Evolutionary conservation across 2,329 filamentous ascomycete species (phyloP).

Genomic region (Claviceps lovelessii): DNA sequence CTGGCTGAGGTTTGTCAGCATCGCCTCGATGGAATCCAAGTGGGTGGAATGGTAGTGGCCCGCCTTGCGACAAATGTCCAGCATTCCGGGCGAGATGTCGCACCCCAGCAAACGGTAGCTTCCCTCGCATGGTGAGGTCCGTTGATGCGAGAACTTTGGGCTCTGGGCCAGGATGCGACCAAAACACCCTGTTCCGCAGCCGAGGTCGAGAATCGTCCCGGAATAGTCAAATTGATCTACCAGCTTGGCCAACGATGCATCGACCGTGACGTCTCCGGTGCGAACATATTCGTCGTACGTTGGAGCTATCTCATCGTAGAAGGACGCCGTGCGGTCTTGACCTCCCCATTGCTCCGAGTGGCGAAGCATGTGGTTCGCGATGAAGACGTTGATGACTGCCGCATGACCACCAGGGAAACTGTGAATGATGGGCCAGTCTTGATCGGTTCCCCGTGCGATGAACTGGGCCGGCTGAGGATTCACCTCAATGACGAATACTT

Average conservation of each 20-base stretch:
- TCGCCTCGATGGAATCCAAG: not conserved
- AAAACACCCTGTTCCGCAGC: not conserved
- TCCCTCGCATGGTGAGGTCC: not conserved
- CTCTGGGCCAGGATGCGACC: not conserved
- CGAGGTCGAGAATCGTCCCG: not conserved
- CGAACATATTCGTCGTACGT: not conserved
- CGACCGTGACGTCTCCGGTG: not conserved
- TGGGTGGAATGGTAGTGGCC: not conserved
- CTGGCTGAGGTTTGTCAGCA: not conserved
- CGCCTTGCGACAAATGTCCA: not conserved
- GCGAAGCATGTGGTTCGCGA: not conserved
- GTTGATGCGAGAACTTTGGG: not conserved
- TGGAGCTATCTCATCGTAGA: not conserved
- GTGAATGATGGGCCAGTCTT: not conserved
- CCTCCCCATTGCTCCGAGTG: not conserved
- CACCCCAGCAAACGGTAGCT: not conserved
- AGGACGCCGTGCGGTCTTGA: not conserved
- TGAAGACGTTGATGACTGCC: not conserved
- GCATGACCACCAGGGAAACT: not conserved
- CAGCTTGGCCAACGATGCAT: not conserved
- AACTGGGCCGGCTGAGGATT: not conserved
- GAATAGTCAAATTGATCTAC: not conserved
- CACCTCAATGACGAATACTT: slow-evolving; percentile 1
- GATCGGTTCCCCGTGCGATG: not conserved
- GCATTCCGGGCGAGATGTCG: not conserved